phyloP scores from a whole-genome alignment of 2,329 filamentous ascomycete species.

The Aureobasidium sp. region DNA sequence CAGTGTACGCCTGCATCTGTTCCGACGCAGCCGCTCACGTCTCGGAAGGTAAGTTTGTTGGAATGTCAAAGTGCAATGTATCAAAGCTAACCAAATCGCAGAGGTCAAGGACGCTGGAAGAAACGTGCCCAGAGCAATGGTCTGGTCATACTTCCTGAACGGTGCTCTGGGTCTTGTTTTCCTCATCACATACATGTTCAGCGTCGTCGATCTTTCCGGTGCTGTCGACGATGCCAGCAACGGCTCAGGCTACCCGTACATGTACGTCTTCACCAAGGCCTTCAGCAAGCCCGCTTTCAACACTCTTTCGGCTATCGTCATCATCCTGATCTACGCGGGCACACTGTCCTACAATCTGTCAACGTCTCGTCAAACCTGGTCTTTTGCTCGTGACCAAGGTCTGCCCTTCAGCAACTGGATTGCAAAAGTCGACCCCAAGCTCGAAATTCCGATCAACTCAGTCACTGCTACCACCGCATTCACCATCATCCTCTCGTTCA shows the following conservation, averaged over 20 bases:
- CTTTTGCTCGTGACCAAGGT: conserved; percentile 19
- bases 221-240: conserved; percentile 24
- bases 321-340: conserved; percentile 20
- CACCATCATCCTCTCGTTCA: conserved; percentile 20
- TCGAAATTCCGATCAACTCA: conserved; percentile 13
- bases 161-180: conserved; percentile 21
- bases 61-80: too few relatives aligned
- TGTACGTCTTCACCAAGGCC: conserved; percentile 31
- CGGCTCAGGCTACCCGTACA: conserved; percentile 29
- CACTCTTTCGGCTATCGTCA: conserved; percentile 21
- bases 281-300: conserved; percentile 23
- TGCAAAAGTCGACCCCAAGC: conserved; percentile 17
- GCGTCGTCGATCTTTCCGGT: conserved; percentile 24
- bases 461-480: conserved; percentile 11
- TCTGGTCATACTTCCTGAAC: conserved; percentile 34
- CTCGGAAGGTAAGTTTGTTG: not conserved
- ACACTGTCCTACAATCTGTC: conserved; percentile 18
- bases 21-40: conserved; percentile 8
- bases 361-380: conserved; percentile 19
- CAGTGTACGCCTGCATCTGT: conserved; percentile 13
- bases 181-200: conserved; percentile 29
- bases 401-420: conserved; percentile 19
- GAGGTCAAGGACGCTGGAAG: conserved; percentile 37
- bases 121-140: conserved; percentile 36
- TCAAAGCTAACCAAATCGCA: conserved; percentile 21